Conservation (phyloP, 2,329 filamentous ascomycete species). For the Aureobasidium sp. region DNA sequence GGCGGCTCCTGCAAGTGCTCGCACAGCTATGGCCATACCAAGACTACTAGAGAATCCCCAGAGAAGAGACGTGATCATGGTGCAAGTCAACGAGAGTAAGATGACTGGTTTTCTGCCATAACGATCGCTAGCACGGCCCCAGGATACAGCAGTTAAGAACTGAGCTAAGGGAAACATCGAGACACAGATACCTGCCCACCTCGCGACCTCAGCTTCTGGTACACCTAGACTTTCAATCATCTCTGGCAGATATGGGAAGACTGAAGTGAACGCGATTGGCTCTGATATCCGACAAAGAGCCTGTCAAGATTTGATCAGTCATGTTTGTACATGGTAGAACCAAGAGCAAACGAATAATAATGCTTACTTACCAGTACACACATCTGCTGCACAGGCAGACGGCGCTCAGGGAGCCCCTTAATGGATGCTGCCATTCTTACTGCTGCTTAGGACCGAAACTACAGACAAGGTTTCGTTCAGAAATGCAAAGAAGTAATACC, state of each 20-base stretch:
- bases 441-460: not conserved
- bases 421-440: not conserved
- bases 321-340: slow-evolving; percentile 32
- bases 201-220: slow-evolving; percentile 62
- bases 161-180: slow-evolving; percentile 79
- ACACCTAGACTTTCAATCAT: slow-evolving; percentile 79
- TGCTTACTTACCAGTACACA: slow-evolving; percentile 62
- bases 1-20: slow-evolving; percentile 71
- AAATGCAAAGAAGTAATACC: not conserved
- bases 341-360: slow-evolving; percentile 25
- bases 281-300: slow-evolving; percentile 90
- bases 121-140: slow-evolving; percentile 72
- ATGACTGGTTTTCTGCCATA: slow-evolving; percentile 80
- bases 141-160: slow-evolving; percentile 76
- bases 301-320: not conserved
- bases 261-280: slow-evolving; percentile 83
- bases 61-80: slow-evolving; percentile 71
- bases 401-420: slow-evolving; percentile 31
- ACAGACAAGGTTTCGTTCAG: too few species aligned
- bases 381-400: slow-evolving; percentile 70
- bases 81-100: slow-evolving; percentile 63
- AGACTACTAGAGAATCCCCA: slow-evolving; percentile 81
- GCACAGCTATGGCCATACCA: slow-evolving; percentile 68
- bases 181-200: slow-evolving; percentile 81
- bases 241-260: slow-evolving; percentile 88